Evolutionary conservation across 306 rosid genomes (phyloP).

Genomic region (Vigna nakashimae): DNA sequence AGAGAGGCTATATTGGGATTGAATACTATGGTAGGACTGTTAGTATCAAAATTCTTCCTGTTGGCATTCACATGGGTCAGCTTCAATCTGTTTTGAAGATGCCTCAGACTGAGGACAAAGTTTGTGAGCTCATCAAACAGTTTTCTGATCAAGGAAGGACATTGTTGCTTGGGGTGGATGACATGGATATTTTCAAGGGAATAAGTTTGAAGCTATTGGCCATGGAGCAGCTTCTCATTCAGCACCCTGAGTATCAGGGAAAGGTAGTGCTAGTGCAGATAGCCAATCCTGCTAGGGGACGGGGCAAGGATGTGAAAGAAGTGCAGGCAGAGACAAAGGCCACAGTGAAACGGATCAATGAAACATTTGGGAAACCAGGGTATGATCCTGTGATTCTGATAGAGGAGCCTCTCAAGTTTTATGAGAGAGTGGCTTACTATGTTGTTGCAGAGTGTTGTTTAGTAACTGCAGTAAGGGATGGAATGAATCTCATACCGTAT

Average conservation of each 20-base stretch:
- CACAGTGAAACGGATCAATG: slow-evolving; percentile 69
- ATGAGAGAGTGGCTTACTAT: slow-evolving; percentile 81
- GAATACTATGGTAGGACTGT: slow-evolving; percentile 90
- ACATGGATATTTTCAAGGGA: slow-evolving; percentile 92
- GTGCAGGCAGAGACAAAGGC: slow-evolving; percentile 68
- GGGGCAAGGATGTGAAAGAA: slow-evolving; percentile 81
- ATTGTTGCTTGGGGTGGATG: slow-evolving; percentile 80
- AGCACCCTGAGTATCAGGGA: slow-evolving; percentile 69
- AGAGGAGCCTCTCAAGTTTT: slow-evolving; percentile 70
- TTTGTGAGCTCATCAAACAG: slow-evolving; percentile 42
- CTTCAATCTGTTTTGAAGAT: slow-evolving; percentile 70
- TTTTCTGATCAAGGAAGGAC: slow-evolving; percentile 53
- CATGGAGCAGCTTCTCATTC: slow-evolving; percentile 82
- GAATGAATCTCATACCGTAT: slow-evolving; percentile 90
- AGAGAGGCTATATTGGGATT: slow-evolving; percentile 81
- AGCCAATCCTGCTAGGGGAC: slow-evolving; percentile 85
- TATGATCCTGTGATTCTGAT: slow-evolving; percentile 79
- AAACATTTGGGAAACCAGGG: slow-evolving; percentile 69
- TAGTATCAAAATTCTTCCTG: slow-evolving; percentile 84
- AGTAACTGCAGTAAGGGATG: slow-evolving; percentile 90
- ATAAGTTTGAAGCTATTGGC: slow-evolving; percentile 86
- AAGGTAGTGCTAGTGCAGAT: slow-evolving; percentile 86
- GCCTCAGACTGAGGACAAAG: slow-evolving; percentile 62
- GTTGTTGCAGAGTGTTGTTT: slow-evolving; percentile 85
- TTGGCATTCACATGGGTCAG: slow-evolving; percentile 87